phyloP scores from a whole-genome alignment of 2,329 filamentous ascomycete species.

The Lachnellula hyalina region DNA sequence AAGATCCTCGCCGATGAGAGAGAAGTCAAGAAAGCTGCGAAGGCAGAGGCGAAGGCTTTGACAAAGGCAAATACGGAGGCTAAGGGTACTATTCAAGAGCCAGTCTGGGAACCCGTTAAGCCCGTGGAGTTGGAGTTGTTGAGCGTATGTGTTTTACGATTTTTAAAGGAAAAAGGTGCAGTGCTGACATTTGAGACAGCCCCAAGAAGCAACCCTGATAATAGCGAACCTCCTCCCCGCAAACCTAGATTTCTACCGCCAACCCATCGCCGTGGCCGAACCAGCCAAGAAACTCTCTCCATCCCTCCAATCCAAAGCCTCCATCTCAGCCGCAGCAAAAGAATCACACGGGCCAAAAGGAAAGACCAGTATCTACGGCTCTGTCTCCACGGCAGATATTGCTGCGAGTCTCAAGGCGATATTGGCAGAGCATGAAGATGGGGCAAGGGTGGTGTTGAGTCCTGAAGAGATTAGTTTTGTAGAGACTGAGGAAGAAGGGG shows the following conservation, averaged over 20 bases:
- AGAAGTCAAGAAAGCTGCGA: conserved; percentile 2
- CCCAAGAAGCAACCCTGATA: conserved; percentile 19
- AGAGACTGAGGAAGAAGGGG: conserved; percentile 32
- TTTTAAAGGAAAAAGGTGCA: background rate
- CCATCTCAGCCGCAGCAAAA: conserved; percentile 30
- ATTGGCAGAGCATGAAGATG: conserved; percentile 46
- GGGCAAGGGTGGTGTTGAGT: conserved; percentile 42
- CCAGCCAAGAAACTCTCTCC: conserved; percentile 33
- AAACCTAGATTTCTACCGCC: conserved; percentile 28
- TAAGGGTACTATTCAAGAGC: background rate
- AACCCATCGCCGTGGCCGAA: conserved; percentile 30
- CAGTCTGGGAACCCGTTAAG: background rate
- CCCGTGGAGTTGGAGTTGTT: conserved; percentile 20
- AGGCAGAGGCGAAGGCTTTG: conserved; percentile 3
- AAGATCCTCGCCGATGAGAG: conserved; percentile 8
- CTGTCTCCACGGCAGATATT: conserved; percentile 49
- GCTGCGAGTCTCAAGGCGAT: conserved; percentile 41
- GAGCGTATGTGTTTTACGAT: conserved; percentile 16
- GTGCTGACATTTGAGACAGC: conserved; percentile 20
- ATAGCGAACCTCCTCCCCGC: conserved; percentile 23
- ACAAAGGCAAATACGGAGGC: background rate
- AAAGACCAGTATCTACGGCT: conserved; percentile 41
- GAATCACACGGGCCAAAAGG: conserved; percentile 17
- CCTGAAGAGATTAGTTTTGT: conserved; percentile 47
- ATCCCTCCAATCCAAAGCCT: conserved; percentile 22